Evolutionary conservation across 2,329 filamentous ascomycete species (phyloP).

Genomic region (Pestalotiopsis sp.): DNA sequence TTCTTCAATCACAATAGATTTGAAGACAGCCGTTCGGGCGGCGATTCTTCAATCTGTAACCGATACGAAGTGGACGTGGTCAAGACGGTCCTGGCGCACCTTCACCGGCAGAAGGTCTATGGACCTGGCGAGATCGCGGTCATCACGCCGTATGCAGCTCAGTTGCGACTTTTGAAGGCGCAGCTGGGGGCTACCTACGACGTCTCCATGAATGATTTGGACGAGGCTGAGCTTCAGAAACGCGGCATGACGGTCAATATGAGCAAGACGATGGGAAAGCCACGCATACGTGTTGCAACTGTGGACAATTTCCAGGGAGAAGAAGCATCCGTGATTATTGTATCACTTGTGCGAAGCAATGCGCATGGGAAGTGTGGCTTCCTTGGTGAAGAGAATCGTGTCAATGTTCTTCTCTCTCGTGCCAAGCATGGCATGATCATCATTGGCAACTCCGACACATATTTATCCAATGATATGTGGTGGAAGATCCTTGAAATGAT

Average conservation of each 20-base stretch:
- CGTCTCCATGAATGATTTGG: conserved; percentile 39
- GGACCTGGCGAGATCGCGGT: conserved; percentile 65
- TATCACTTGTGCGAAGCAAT: conserved; percentile 75
- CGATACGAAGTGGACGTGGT: conserved; percentile 66
- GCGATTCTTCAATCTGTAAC: conserved; percentile 53
- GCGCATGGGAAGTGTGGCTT: conserved; percentile 62
- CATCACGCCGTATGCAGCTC: conserved; percentile 66
- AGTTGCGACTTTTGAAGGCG: conserved; percentile 60
- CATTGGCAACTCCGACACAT: conserved; percentile 67
- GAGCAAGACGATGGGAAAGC: conserved; percentile 38
- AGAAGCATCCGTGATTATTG: conserved; percentile 70
- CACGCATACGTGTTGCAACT: conserved; percentile 60
- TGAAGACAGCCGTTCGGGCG: conserved; percentile 24
- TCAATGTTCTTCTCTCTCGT: conserved; percentile 70
- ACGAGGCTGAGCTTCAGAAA: conserved; percentile 37
- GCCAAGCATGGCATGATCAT: conserved; percentile 73
- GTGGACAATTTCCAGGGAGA: conserved; percentile 81
- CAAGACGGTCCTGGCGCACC: conserved; percentile 62
- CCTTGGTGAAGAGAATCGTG: conserved; percentile 64
- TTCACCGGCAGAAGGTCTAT: conserved; percentile 68
- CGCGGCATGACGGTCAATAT: conserved; percentile 17
- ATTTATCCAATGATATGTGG: conserved; percentile 64
- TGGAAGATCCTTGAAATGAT: conserved; percentile 57
- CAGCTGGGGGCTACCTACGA: conserved; percentile 63
- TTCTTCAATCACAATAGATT: conserved; percentile 48